phyloP scores from a whole-genome alignment of 2,329 filamentous ascomycete genomes.

The Leptographium wingfieldii region DNA sequence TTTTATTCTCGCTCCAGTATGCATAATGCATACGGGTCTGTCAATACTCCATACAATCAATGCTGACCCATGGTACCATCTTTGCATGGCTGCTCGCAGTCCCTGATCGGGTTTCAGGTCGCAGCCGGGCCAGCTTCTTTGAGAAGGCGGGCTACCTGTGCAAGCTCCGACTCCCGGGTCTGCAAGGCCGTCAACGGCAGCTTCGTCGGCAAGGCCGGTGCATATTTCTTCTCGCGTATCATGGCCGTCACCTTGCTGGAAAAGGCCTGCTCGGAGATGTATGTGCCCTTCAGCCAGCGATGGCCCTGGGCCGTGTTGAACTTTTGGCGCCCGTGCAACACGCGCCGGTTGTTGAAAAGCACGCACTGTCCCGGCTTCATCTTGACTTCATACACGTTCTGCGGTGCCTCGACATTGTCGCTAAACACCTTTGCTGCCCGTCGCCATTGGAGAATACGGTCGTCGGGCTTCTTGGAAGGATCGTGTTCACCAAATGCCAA shows the following conservation, averaged over 20 bases:
- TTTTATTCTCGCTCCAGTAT: no score
- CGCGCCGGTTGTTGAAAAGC: constrained; percentile 78
- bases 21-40: no score
- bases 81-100: background rate
- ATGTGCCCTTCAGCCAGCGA: constrained; percentile 77
- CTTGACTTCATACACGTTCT: constrained; percentile 55
- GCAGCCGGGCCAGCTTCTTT: background rate
- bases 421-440: constrained; percentile 44
- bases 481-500: constrained; percentile 5
- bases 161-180: background rate
- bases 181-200: background rate
- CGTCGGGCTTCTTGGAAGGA: no score
- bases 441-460: constrained; percentile 11
- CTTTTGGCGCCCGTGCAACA: constrained; percentile 69
- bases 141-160: background rate
- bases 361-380: constrained; percentile 76
- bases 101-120: background rate
- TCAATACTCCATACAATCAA: no score
- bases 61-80: no score
- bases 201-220: background rate
- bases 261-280: constrained; percentile 49
- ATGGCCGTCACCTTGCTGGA: constrained; percentile 17
- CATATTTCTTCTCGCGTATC: constrained; percentile 1
- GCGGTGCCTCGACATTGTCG: constrained; percentile 39
- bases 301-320: constrained; percentile 56